phyloP scores from a whole-genome alignment of 805 yeast genomes.

The Millerozyma miso region DNA sequence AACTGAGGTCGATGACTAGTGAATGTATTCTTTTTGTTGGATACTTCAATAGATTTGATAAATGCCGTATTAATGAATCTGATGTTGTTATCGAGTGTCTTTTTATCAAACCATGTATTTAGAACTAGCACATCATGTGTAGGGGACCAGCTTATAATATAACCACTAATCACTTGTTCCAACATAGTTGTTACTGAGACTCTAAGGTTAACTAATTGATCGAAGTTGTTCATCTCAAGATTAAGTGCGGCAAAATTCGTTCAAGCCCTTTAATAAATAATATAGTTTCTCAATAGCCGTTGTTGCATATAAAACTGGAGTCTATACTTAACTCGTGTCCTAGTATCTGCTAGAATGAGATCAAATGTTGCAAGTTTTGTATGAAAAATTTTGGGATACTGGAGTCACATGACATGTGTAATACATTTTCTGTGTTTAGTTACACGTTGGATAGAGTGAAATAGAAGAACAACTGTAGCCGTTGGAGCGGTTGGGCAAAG shows the following conservation, averaged over 20 bases:
- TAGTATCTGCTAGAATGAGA: neutral
- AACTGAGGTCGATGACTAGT: neutral
- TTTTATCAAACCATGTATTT: conserved; percentile 15
- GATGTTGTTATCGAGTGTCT: conserved; percentile 23
- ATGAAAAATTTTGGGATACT: neutral
- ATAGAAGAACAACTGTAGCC: neutral
- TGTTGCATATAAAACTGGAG: too few species aligned
- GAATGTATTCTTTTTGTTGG: conserved; percentile 10
- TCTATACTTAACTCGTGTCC: neutral
- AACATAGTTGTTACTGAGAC: conserved; percentile 59
- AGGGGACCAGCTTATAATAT: conserved; percentile 58
- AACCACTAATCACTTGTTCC: conserved; percentile 57
- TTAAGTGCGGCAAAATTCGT: too few species aligned
- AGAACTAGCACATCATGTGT: conserved; percentile 42
- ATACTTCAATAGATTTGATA: conserved; percentile 48
- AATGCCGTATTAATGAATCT: conserved; percentile 54
- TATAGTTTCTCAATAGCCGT: too few species aligned
- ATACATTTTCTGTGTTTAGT: neutral
- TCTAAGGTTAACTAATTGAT: conserved; percentile 24
- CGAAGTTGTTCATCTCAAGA: conserved; percentile 9
- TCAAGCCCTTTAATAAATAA: too few species aligned
- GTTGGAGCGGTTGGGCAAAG: neutral
- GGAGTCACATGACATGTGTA: neutral
- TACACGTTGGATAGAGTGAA: neutral
- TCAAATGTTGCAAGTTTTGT: neutral